Percentiles rank a stretch among this genome's conserved stretches.
Conservation (phyloP, 306 rosid species). For the Quercus berberidifolia region DNA sequence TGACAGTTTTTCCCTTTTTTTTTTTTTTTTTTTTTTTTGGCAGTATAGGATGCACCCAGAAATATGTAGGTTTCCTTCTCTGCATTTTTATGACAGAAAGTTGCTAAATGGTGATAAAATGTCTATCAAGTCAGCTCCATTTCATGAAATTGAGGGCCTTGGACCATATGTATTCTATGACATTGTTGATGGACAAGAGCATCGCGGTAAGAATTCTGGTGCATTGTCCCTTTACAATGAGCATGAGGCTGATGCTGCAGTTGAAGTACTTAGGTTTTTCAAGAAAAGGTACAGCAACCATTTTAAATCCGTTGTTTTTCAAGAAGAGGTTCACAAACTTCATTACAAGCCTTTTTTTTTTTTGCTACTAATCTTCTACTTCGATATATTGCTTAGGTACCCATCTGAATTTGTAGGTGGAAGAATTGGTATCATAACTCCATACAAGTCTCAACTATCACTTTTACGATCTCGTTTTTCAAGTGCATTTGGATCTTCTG, state of each 20-base stretch:
- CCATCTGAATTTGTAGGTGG: conserved; percentile 73
- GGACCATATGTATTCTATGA: conserved; percentile 91
- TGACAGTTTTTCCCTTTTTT: conserved; percentile 10
- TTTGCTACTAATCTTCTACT: conserved; percentile 18
- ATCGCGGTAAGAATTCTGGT: conserved; percentile 70
- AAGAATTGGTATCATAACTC: conserved; percentile 90
- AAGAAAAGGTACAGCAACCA: conserved; percentile 52
- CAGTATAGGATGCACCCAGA: conserved; percentile 99
- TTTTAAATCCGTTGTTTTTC: neutral
- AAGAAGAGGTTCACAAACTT: conserved; percentile 40
- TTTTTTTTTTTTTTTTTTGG: conserved; percentile 23
- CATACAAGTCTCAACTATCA: conserved; percentile 82
- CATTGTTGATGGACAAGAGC: conserved; percentile 75
- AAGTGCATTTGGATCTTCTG: conserved; percentile 71
- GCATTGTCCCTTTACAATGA: conserved; percentile 79
- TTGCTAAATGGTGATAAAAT: conserved; percentile 74
- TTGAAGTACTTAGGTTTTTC: conserved; percentile 67
- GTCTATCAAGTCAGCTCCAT: conserved; percentile 68
- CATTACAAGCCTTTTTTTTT: conserved; percentile 5
- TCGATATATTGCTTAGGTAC: conserved; percentile 46
- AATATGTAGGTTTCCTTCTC: conserved; percentile 85
- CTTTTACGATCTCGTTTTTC: conserved; percentile 76
- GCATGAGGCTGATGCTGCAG: conserved; percentile 89
- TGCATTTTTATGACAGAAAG: conserved; percentile 84
- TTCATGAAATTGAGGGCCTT: conserved; percentile 69